Evolutionary conservation across 495 filamentous ascomycete species (phyloP).

Genomic region (Pseudotulostoma volvatum): DNA sequence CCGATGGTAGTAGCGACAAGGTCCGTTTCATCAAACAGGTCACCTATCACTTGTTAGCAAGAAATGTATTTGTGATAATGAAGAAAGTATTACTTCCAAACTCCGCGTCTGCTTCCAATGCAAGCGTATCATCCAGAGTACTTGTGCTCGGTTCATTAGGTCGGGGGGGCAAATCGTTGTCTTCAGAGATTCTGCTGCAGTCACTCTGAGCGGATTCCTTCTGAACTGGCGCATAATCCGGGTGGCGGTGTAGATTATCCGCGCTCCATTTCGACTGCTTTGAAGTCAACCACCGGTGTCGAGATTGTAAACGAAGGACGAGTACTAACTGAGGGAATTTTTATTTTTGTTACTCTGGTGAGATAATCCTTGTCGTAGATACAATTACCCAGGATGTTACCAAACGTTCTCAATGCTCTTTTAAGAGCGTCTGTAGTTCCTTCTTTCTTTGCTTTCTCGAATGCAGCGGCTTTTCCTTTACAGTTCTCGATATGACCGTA

Average conservation of each 20-base stretch:
- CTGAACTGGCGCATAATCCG: constrained; percentile 49
- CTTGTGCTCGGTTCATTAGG: constrained; percentile 11
- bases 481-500: constrained; percentile 92
- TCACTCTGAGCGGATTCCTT: constrained; percentile 32
- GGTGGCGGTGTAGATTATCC: constrained; percentile 63
- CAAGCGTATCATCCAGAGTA: constrained; percentile 5
- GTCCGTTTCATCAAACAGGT: constrained; percentile 59
- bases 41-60: constrained; percentile 23
- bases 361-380: constrained; percentile 94
- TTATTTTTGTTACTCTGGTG: constrained; percentile 66
- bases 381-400: constrained; percentile 92
- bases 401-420: constrained; percentile 76
- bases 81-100: constrained; percentile 44
- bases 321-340: constrained; percentile 38
- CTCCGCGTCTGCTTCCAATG: constrained; percentile 33
- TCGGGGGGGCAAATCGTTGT: constrained; percentile 25
- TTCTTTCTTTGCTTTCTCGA: constrained; percentile 97
- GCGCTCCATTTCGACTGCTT: constrained; percentile 50
- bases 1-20: constrained; percentile 42
- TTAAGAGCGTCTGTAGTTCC: constrained; percentile 90
- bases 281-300: no score
- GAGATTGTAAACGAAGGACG: background rate
- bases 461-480: constrained; percentile 83
- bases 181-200: constrained; percentile 16
- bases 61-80: background rate